Conservation (phyloP, 805 yeast species). For the Candida hungchunana region DNA sequence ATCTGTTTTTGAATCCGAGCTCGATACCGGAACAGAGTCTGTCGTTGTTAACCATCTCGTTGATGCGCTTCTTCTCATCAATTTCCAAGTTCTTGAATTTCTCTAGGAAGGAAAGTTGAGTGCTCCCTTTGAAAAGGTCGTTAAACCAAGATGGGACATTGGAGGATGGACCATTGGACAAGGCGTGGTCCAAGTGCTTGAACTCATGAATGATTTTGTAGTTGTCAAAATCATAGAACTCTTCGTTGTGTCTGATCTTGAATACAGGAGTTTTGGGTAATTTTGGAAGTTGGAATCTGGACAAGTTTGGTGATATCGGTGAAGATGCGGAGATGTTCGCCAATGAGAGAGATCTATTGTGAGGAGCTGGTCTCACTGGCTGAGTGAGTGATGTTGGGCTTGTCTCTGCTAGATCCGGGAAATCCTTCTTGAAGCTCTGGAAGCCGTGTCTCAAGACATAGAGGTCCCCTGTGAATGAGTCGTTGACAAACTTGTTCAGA, state of each 20-base stretch:
- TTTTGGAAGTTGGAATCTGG: slow-evolving; percentile 53
- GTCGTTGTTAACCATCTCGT: slow-evolving; percentile 31
- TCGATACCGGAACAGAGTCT: slow-evolving; percentile 46
- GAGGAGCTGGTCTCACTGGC: slow-evolving; percentile 10
- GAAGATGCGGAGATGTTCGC: slow-evolving; percentile 12
- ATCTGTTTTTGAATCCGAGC: slow-evolving; percentile 69
- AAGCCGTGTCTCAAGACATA: slow-evolving; percentile 42
- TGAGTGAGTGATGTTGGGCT: slow-evolving; percentile 1
- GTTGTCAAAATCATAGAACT: slow-evolving; percentile 27
- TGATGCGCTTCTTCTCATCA: slow-evolving; percentile 64
- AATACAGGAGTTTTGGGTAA: slow-evolving; percentile 38
- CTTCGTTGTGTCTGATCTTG: slow-evolving; percentile 52
- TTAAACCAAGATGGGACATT: slow-evolving; percentile 44
- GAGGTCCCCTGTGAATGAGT: slow-evolving; percentile 37
- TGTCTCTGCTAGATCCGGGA: slow-evolving; percentile 25
- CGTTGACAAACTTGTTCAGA: slow-evolving; percentile 42
- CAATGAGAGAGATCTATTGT: slow-evolving; percentile 22
- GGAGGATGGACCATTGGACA: slow-evolving; percentile 8
- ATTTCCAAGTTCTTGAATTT: slow-evolving; percentile 65
- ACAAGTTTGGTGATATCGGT: slow-evolving; percentile 26
- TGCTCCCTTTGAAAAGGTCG: slow-evolving; percentile 23
- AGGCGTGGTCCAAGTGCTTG: slow-evolving; percentile 10
- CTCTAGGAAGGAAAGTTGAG: slow-evolving; percentile 32
- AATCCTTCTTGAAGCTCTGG: slow-evolving; percentile 29
- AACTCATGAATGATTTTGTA: slow-evolving; percentile 21